These are phyloP conservation scores for Actinidia arguta DNA, from an alignment of 179 eudicot genomes.

Conservation along the genomic window DNA sequence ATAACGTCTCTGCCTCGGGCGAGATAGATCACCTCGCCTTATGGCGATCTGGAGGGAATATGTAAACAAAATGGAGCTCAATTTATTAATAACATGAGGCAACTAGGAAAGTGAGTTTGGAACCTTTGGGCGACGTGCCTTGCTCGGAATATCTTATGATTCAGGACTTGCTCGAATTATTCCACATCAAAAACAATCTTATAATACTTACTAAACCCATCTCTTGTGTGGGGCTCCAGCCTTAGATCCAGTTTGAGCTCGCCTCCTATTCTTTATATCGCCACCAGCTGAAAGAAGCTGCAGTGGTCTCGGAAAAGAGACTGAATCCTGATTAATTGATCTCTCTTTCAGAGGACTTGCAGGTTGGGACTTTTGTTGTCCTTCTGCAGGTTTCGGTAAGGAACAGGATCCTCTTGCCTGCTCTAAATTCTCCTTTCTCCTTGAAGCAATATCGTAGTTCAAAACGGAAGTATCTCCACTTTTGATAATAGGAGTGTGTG, in stretches of 20 bases:
- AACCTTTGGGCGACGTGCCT: no score
- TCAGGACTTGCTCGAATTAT: no score
- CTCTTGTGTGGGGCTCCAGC: slow-evolving; percentile 50
- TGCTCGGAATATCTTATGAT: no score
- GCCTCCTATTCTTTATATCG: slow-evolving; percentile 48
- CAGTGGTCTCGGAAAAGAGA: slow-evolving; percentile 32
- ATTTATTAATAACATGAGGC: no score
- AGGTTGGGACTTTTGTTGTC: slow-evolving; percentile 38
- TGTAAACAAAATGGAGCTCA: no score
- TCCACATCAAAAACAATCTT: neutral
- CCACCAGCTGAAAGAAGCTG: slow-evolving; percentile 38
- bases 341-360: slow-evolving; percentile 68
- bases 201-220: slow-evolving; percentile 59
- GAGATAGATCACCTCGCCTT: no score
- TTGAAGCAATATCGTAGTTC: slow-evolving; percentile 28
- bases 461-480: slow-evolving; percentile 21
- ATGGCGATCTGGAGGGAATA: no score
- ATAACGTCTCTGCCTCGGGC: no score
- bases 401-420: slow-evolving; percentile 23
- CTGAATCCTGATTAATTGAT: slow-evolving; percentile 50
- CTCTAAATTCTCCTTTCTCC: slow-evolving; percentile 34
- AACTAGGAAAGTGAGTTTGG: no score
- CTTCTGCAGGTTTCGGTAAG: slow-evolving; percentile 31
- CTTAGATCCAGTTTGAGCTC: slow-evolving; percentile 44
- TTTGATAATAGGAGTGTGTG: slow-evolving; percentile 22